Evolutionary conservation across 257 asterid species (phyloP).

Genomic region (Solanum corneliomulleri): DNA sequence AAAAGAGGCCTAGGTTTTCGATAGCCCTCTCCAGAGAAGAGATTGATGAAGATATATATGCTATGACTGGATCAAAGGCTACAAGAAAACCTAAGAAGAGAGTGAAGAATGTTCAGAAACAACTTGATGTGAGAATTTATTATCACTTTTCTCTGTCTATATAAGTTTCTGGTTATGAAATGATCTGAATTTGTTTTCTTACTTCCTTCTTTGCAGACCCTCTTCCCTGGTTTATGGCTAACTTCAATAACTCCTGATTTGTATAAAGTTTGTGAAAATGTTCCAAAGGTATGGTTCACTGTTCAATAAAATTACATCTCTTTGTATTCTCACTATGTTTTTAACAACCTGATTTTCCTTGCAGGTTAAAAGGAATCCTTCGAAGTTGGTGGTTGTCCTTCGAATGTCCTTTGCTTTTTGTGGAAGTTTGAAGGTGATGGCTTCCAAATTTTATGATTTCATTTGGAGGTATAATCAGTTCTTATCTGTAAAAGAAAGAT

Average conservation of each 20-base stretch:
- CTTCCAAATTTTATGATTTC: conserved; percentile 24
- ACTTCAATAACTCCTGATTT: conserved; percentile 38
- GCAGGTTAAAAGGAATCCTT: conserved; percentile 37
- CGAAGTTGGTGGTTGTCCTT: conserved; percentile 10
- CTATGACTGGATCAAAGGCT: conserved; percentile 45
- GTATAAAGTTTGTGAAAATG: conserved; percentile 36
- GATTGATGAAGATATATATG: conserved; percentile 49
- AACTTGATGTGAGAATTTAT: conserved; percentile 38
- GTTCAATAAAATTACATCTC: background rate
- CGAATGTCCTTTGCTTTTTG: conserved; percentile 2
- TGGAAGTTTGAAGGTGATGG: conserved; percentile 21
- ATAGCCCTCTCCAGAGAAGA: conserved; percentile 33
- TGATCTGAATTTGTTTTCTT: background rate
- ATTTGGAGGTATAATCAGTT: conserved; percentile 20
- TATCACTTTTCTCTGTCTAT: background rate
- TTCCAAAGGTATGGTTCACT: conserved; percentile 36
- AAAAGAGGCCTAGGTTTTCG: conserved; percentile 19
- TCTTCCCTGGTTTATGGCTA: conserved; percentile 56
- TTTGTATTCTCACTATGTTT: background rate
- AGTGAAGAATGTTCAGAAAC: conserved; percentile 31
- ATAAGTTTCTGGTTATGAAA: background rate
- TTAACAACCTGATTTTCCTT: background rate
- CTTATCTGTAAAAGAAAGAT: conserved; percentile 11
- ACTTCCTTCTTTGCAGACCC: conserved; percentile 21
- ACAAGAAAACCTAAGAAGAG: conserved; percentile 59